phyloP scores from a whole-genome alignment of 805 yeast species.

The Schwanniomyces vanrijiae region DNA sequence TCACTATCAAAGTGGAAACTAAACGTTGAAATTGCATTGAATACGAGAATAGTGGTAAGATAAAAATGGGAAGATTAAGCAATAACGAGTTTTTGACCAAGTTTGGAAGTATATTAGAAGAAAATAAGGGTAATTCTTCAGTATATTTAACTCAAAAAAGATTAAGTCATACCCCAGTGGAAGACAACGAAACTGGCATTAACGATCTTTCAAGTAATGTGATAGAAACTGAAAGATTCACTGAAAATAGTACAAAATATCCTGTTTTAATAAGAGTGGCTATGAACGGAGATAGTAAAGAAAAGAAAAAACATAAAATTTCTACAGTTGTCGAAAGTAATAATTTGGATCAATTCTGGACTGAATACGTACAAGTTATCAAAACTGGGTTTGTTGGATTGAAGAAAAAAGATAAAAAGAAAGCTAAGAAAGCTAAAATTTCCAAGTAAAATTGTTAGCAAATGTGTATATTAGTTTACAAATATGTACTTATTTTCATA shows the following conservation, averaged over 20 bases:
- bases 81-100: conserved; percentile 31
- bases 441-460: conserved; percentile 14
- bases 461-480: background rate
- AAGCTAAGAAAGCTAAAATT: conserved; percentile 53
- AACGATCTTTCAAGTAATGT: conserved; percentile 38
- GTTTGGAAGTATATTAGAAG: conserved; percentile 19
- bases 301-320: conserved; percentile 57
- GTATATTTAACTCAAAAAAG: conserved; percentile 63
- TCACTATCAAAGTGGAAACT: background rate
- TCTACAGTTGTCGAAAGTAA: conserved; percentile 70
- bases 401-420: conserved; percentile 79
- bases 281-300: conserved; percentile 49
- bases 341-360: conserved; percentile 73
- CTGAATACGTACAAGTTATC: conserved; percentile 63
- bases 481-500: conserved; percentile 1
- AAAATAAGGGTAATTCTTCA: conserved; percentile 47
- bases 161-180: conserved; percentile 25
- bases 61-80: conserved; percentile 29
- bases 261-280: conserved; percentile 70
- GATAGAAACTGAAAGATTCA: conserved; percentile 14
- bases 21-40: background rate
- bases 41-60: background rate
- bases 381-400: conserved; percentile 75
- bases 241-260: conserved; percentile 40
- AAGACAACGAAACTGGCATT: conserved; percentile 16